Percentiles rank a stretch among this genome's conserved stretches.
phyloP scores from a whole-genome alignment of 352 stramenopile species.

The Pythium coloratum region DNA sequence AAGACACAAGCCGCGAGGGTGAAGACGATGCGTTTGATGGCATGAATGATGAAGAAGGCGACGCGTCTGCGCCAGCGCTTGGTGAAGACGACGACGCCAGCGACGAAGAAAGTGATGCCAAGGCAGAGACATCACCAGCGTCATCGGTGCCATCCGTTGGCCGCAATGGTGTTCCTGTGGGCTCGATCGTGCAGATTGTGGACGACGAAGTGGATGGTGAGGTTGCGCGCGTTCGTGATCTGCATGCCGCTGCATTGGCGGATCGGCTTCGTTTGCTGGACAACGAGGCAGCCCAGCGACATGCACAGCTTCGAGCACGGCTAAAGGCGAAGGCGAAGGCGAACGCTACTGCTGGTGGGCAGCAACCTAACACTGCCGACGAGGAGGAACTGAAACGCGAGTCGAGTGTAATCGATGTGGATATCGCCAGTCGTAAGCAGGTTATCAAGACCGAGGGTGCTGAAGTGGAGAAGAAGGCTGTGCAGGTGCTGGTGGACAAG shows the following conservation, averaged over 20 bases:
- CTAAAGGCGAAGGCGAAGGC: neutral
- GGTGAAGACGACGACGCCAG: neutral
- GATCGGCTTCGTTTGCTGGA: conserved; percentile 7
- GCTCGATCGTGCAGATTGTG: neutral
- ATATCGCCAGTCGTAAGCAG: neutral
- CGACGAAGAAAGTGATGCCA: neutral
- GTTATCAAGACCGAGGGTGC: neutral
- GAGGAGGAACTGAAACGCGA: neutral
- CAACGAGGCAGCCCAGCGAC: conserved; percentile 5
- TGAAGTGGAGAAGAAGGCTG: neutral
- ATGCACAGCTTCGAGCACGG: conserved; percentile 3
- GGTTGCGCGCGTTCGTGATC: neutral
- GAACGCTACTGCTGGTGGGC: too few species aligned
- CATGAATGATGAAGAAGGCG: conserved; percentile 8
- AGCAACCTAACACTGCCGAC: neutral
- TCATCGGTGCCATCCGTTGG: neutral
- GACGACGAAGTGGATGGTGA: conserved; percentile 1
- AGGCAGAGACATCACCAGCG: too few species aligned
- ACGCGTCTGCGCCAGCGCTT: neutral
- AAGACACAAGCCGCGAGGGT: neutral
- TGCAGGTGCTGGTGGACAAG: neutral
- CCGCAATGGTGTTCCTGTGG: neutral
- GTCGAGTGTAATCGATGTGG: neutral
- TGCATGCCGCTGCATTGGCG: neutral
- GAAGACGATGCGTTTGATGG: conserved; percentile 7